Percentiles rank a stretch among this genome's conserved stretches.
Evolutionary conservation across 306 rosid species (phyloP).

Genomic region (Inga leiocalycina): DNA sequence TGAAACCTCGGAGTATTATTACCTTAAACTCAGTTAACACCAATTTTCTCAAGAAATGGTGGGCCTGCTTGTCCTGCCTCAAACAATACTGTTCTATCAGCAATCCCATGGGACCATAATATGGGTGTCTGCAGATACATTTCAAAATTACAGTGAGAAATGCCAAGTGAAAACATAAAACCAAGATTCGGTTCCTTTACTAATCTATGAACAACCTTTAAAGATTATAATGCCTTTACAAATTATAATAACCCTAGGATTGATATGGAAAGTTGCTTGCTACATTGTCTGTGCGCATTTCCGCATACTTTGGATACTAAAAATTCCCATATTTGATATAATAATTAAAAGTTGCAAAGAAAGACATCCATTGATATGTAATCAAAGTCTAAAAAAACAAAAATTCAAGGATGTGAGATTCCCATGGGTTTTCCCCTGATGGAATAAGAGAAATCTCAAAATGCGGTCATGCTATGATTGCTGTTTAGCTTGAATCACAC

Average conservation of each 20-base stretch:
- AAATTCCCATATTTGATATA: background rate
- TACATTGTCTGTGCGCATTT: background rate
- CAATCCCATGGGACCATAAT: constrained; percentile 78
- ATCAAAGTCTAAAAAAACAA: background rate
- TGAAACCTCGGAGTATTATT: constrained; percentile 20
- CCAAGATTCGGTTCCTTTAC: background rate
- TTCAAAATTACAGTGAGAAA: background rate
- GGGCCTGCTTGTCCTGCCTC: constrained; percentile 92
- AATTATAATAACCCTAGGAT: background rate
- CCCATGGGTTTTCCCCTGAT: background rate
- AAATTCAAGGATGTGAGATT: background rate
- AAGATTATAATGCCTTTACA: background rate
- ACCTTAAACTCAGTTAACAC: constrained; percentile 76
- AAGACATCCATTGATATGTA: background rate
- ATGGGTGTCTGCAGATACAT: constrained; percentile 59
- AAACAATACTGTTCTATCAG: constrained; percentile 64
- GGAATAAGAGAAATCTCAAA: background rate
- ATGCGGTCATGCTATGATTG: background rate
- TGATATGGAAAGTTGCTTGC: background rate
- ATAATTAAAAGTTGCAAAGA: background rate
- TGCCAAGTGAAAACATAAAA: constrained; percentile 1
- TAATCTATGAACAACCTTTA: background rate
- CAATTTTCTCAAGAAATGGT: constrained; percentile 63
- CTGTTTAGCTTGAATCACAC: background rate
- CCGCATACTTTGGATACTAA: background rate